Evolutionary conservation across 2,329 filamentous ascomycete genomes (phyloP).

Genomic region (Coniochaeta sp.): DNA sequence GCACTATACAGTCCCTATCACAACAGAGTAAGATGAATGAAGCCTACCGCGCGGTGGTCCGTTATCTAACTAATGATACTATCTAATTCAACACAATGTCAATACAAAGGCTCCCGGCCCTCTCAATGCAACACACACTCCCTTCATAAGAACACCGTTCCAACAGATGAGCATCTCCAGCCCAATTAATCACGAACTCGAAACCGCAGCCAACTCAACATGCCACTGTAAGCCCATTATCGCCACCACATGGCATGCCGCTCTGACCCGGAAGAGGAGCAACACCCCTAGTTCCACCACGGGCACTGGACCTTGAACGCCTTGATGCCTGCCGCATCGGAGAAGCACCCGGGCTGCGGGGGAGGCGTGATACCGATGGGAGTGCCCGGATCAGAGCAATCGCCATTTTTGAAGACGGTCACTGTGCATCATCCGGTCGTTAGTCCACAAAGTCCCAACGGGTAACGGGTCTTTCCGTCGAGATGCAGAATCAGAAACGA

Average conservation of each 20-base stretch:
- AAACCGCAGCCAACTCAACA: background rate
- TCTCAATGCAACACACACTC: background rate
- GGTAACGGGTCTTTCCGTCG: background rate
- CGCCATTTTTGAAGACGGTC: background rate
- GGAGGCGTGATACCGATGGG: background rate
- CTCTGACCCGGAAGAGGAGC: background rate
- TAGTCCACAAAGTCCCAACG: background rate
- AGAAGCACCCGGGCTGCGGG: background rate
- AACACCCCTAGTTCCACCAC: background rate
- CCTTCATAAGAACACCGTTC: background rate
- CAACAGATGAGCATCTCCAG: background rate
- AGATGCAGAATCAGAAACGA: background rate
- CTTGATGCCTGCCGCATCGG: background rate
- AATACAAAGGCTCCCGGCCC: background rate
- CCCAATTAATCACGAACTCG: background rate
- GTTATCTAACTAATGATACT: background rate
- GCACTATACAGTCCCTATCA: background rate
- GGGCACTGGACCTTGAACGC: background rate
- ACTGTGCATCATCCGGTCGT: background rate
- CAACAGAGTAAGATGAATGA: background rate
- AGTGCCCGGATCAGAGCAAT: background rate
- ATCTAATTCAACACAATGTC: background rate
- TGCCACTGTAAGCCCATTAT: background rate
- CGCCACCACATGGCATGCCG: background rate
- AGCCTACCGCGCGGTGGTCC: background rate